Base-by-base conservation (phyloP, 169 alveolate species). In the Cyclospora cayetanensis region DNA sequence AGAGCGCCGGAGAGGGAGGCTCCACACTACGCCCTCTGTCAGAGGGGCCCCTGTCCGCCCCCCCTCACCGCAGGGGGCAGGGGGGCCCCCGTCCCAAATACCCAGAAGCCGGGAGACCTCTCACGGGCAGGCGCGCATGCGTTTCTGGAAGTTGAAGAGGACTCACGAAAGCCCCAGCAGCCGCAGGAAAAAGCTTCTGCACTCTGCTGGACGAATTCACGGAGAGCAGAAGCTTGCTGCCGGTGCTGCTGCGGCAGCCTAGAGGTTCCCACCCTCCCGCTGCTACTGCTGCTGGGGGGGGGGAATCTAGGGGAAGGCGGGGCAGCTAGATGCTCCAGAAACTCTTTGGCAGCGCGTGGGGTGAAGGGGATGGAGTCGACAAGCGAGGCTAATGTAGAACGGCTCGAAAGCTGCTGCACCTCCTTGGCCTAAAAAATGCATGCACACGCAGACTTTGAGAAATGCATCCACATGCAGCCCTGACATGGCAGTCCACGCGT, bases 81-180 rank as follows among this genome's bases (percentile, higher is more conserved):
- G 15, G 72, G 72, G 72, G 72, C 35, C 72, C 72, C 72, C 18
- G 27, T 60, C 35, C 72, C 72, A n/a, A 60, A 60, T 20, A 60
- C 35, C 34, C 34, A n/a, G 11, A n/a, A n/a, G n/a, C n/a, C n/a
- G n/a, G n/a, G n/a, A n/a, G n/a, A n/a, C n/a, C n/a, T n/a, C n/a
- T n/a, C n/a, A n/a, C n/a, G n/a, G n/a, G n/a, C n/a, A n/a, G n/a
- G n/a, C n/a, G n/a, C n/a, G n/a, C n/a, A n/a, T n/a, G n/a, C n/a
- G n/a, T n/a, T n/a, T n/a, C n/a, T n/a, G n/a, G n/a, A n/a, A n/a
- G n/a, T n/a, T n/a, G n/a, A n/a, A n/a, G n/a, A n/a, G n/a, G n/a
- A n/a, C n/a, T n/a, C n/a, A n/a, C n/a, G n/a, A n/a, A n/a, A n/a
- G 1, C 31, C 72, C 72, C 72, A 60, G 72, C 72, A 60, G 72